Evolutionary conservation across 768 basidiomycete species (phyloP).

Genomic region (Trametes sanguinea): DNA sequence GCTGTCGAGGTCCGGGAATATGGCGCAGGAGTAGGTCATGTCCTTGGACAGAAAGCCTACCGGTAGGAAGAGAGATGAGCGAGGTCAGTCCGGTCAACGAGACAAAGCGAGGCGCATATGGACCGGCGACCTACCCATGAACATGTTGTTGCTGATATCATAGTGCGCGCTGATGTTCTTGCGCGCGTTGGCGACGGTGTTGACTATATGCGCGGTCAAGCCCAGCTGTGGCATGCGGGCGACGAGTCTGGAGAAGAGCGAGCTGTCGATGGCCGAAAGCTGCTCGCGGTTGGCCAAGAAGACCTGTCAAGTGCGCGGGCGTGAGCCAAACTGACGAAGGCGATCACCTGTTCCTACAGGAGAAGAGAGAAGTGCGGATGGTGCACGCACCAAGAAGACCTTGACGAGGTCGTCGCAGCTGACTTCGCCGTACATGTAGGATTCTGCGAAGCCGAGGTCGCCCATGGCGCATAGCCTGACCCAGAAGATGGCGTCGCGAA

Average conservation of each 20-base stretch:
- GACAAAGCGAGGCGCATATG: slow-evolving; percentile 1
- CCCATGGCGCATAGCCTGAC: slow-evolving; percentile 57
- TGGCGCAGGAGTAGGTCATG: slow-evolving; percentile 79
- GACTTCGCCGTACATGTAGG: slow-evolving; percentile 79
- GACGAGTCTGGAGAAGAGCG: slow-evolving; percentile 51
- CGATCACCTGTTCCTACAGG: background rate
- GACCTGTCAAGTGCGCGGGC: slow-evolving; percentile 42
- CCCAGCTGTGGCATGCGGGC: slow-evolving; percentile 50
- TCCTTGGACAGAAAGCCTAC: slow-evolving; percentile 60
- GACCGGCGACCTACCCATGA: slow-evolving; percentile 44
- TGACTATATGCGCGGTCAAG: slow-evolving; percentile 62
- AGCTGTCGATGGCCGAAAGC: slow-evolving; percentile 51
- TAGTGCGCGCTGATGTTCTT: slow-evolving; percentile 78
- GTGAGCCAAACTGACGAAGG: background rate
- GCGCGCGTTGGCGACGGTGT: slow-evolving; percentile 63
- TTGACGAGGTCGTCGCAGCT: slow-evolving; percentile 65
- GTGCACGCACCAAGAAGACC: slow-evolving; percentile 56
- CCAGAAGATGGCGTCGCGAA: slow-evolving; percentile 52
- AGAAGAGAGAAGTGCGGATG: background rate
- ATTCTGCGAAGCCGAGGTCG: slow-evolving; percentile 75
- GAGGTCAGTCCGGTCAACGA: background rate
- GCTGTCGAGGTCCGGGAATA: slow-evolving; percentile 64
- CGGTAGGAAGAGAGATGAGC: background rate
- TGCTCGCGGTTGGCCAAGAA: slow-evolving; percentile 59
- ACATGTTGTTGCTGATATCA: slow-evolving; percentile 79